Conservation (phyloP, 768 basidiomycete genomes). For the Podaxis sp. region DNA sequence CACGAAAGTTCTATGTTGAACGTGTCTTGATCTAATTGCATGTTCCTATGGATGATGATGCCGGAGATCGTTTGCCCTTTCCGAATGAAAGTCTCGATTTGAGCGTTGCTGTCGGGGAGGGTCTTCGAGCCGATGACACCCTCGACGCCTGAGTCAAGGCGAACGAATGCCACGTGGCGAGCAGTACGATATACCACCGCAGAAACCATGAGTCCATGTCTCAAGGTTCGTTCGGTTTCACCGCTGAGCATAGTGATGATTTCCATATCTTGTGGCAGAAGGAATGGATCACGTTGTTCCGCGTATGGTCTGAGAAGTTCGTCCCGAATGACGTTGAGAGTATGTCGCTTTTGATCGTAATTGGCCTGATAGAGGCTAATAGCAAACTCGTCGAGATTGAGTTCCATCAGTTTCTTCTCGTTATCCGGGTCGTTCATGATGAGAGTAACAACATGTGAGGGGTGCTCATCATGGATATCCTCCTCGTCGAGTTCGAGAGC, state of each 20-base stretch:
- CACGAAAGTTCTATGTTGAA: constrained; percentile 78
- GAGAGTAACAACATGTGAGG: constrained; percentile 82
- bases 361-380: constrained; percentile 85
- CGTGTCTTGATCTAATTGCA: constrained; percentile 56
- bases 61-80: constrained; percentile 81
- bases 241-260: constrained; percentile 94
- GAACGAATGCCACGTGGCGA: constrained; percentile 54
- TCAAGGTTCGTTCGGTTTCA: constrained; percentile 79
- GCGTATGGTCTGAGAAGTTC: constrained; percentile 82
- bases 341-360: constrained; percentile 84
- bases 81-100: constrained; percentile 52
- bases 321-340: constrained; percentile 82
- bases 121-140: constrained; percentile 67
- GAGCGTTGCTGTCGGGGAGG: constrained; percentile 49
- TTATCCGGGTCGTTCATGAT: constrained; percentile 85
- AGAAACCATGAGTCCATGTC: constrained; percentile 79
- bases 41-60: constrained; percentile 72
- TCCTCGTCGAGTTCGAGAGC: constrained; percentile 98
- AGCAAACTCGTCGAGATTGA: constrained; percentile 96
- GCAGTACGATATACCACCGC: constrained; percentile 63
- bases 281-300: constrained; percentile 71
- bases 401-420: constrained; percentile 79
- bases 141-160: constrained; percentile 93
- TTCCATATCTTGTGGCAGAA: constrained; percentile 68
- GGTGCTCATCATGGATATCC: constrained; percentile 89